Percentiles rank a stretch among this genome's conserved stretches.
Evolutionary conservation across 768 basidiomycete genomes (phyloP).

Genomic region (Cantharellus cinnabarinus): DNA sequence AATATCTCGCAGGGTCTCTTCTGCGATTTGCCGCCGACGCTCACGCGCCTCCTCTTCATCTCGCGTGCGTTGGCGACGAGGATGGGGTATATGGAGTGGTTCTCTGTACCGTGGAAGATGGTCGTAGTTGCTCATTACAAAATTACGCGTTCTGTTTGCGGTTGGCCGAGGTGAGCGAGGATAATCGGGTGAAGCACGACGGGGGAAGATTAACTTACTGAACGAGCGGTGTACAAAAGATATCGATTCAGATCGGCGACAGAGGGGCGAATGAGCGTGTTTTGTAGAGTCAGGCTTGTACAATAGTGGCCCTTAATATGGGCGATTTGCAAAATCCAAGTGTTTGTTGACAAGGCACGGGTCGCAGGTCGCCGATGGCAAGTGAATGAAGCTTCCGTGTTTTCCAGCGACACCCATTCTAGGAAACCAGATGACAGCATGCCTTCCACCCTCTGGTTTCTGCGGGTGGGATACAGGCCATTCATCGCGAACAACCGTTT

Average conservation of each 20-base stretch:
- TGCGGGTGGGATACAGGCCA: too few species aligned
- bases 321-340: too few species aligned
- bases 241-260: neutral
- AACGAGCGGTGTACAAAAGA: neutral
- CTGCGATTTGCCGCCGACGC: conserved; percentile 22
- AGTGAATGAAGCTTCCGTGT: too few species aligned
- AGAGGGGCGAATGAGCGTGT: neutral
- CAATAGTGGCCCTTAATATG: neutral
- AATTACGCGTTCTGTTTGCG: neutral
- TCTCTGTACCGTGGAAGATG: neutral
- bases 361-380: too few species aligned
- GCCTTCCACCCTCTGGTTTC: too few species aligned
- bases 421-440: too few species aligned
- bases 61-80: neutral
- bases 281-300: neutral
- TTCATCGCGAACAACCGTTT: too few species aligned
- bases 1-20: conserved; percentile 30
- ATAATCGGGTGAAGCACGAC: neutral
- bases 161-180: neutral
- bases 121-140: neutral
- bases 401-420: too few species aligned
- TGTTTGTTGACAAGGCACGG: too few species aligned
- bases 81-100: neutral
- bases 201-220: neutral
- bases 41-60: neutral